Evolutionary conservation across 768 basidiomycete species (phyloP).

Genomic region (Hypholoma sublateritium): DNA sequence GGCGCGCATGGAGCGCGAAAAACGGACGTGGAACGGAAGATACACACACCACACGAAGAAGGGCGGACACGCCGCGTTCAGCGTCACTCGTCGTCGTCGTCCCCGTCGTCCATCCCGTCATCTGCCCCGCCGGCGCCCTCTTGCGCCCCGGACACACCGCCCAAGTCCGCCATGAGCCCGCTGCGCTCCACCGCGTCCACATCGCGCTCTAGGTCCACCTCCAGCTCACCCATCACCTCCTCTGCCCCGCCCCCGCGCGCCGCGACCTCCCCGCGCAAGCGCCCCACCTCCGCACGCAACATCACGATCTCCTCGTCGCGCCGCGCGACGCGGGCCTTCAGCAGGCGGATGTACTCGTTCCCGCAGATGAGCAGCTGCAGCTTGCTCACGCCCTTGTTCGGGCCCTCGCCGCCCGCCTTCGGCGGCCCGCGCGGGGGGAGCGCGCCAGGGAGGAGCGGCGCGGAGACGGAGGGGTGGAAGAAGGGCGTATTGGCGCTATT

Average conservation of each 20-base stretch:
- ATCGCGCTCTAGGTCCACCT: slow-evolving; percentile 56
- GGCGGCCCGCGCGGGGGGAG: slow-evolving; percentile 90
- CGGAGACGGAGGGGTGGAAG: slow-evolving; percentile 42
- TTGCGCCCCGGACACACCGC: background rate
- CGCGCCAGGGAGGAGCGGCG: slow-evolving; percentile 81
- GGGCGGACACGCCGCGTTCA: background rate
- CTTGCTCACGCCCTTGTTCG: slow-evolving; percentile 94
- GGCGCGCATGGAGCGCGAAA: no score
- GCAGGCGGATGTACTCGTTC: slow-evolving; percentile 80
- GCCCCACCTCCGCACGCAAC: slow-evolving; percentile 64
- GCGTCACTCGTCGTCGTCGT: slow-evolving; percentile 19
- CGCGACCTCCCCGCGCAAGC: slow-evolving; percentile 58
- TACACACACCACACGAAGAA: background rate
- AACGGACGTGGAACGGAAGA: no score
- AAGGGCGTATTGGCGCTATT: no score
- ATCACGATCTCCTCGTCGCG: slow-evolving; percentile 75
- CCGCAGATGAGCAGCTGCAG: slow-evolving; percentile 88
- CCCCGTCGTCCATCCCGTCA: slow-evolving; percentile 18
- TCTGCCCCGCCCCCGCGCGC: slow-evolving; percentile 57
- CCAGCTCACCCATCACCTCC: slow-evolving; percentile 40
- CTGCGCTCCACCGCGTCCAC: slow-evolving; percentile 51
- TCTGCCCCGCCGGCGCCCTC: background rate
- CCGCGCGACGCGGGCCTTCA: slow-evolving; percentile 76
- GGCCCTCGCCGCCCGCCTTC: slow-evolving; percentile 83
- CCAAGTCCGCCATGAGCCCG: background rate